phyloP scores from a whole-genome alignment of 2,329 filamentous ascomycete genomes.

The Pseudopyricularia javanii region DNA sequence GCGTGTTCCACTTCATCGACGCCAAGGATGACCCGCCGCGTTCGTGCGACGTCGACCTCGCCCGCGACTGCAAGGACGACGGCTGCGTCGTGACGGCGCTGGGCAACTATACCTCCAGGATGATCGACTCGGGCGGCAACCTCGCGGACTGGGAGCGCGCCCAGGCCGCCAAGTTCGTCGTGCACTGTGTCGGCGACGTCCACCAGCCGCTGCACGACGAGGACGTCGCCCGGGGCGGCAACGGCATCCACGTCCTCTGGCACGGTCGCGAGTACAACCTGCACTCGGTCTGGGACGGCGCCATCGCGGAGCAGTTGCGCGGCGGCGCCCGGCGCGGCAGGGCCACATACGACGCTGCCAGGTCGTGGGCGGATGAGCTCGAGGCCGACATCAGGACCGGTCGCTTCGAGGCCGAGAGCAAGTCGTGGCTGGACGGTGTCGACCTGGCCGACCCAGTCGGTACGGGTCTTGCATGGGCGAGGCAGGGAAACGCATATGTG shows the following conservation, averaged over 20 bases:
- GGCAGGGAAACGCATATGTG: conserved; percentile 49
- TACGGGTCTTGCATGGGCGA: conserved; percentile 52
- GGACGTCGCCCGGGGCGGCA: conserved; percentile 52
- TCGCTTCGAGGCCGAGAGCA: conserved; percentile 35
- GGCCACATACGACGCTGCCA: conserved; percentile 35
- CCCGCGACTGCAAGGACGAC: conserved; percentile 47
- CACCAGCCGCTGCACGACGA: conserved; percentile 59
- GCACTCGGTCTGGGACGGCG: conserved; percentile 63
- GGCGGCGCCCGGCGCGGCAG: conserved; percentile 37
- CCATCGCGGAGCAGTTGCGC: conserved; percentile 52
- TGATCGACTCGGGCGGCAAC: conserved; percentile 25
- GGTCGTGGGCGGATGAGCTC: conserved; percentile 41
- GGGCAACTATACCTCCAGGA: conserved; percentile 46
- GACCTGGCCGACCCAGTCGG: conserved; percentile 37
- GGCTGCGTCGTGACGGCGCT: conserved; percentile 53
- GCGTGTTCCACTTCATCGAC: conserved; percentile 57
- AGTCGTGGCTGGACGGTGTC: conserved; percentile 44
- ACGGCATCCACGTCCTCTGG: conserved; percentile 54
- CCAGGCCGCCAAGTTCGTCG: conserved; percentile 53
- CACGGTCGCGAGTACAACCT: conserved; percentile 47
- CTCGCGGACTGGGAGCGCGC: conserved; percentile 32
- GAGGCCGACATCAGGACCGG: conserved; percentile 41
- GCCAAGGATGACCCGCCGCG: conserved; percentile 49
- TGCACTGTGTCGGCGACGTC: conserved; percentile 59
- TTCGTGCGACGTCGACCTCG: conserved; percentile 42